Evolutionary conservation across 2,329 filamentous ascomycete species (phyloP).

Genomic region (Colletotrichum sp.): DNA sequence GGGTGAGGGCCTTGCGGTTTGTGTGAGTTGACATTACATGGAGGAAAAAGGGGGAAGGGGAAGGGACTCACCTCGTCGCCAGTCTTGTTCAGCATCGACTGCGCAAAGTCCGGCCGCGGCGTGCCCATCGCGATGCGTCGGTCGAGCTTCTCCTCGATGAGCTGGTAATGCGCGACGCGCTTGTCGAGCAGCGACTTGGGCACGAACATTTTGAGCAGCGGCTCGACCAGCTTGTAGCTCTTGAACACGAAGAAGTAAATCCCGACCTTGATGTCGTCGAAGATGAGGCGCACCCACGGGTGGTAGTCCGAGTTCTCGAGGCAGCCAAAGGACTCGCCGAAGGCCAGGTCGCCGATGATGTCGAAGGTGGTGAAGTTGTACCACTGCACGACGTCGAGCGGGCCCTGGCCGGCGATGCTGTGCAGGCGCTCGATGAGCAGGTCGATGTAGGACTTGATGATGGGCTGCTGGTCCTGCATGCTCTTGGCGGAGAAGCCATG

Average conservation of each 20-base stretch:
- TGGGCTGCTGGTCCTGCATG: slow-evolving; percentile 28
- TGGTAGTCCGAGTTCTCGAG: slow-evolving; percentile 23
- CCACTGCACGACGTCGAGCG: slow-evolving; percentile 29
- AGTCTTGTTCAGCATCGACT: slow-evolving; percentile 21
- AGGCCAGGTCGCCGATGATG: slow-evolving; percentile 33
- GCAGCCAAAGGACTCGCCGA: slow-evolving; percentile 33
- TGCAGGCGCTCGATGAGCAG: slow-evolving; percentile 41
- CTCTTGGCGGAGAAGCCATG: slow-evolving; percentile 29
- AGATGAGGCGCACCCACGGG: slow-evolving; percentile 25
- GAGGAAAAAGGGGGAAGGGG: no score
- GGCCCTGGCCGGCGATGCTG: slow-evolving; percentile 25
- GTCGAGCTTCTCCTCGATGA: slow-evolving; percentile 3
- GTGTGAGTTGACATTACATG: not conserved
- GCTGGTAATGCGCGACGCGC: not conserved
- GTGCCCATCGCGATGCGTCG: slow-evolving; percentile 16
- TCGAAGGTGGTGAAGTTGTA: slow-evolving; percentile 34
- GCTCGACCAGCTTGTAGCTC: not conserved
- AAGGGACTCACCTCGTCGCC: not conserved
- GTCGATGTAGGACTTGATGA: slow-evolving; percentile 41
- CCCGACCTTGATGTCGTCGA: slow-evolving; percentile 12
- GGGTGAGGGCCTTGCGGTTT: slow-evolving; percentile 6
- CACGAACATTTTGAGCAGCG: not conserved
- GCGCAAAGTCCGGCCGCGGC: slow-evolving; percentile 23
- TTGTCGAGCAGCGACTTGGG: not conserved
- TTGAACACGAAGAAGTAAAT: not conserved